Conservation (phyloP, 2,329 filamentous ascomycete species). For the Colletotrichum endophyticum region DNA sequence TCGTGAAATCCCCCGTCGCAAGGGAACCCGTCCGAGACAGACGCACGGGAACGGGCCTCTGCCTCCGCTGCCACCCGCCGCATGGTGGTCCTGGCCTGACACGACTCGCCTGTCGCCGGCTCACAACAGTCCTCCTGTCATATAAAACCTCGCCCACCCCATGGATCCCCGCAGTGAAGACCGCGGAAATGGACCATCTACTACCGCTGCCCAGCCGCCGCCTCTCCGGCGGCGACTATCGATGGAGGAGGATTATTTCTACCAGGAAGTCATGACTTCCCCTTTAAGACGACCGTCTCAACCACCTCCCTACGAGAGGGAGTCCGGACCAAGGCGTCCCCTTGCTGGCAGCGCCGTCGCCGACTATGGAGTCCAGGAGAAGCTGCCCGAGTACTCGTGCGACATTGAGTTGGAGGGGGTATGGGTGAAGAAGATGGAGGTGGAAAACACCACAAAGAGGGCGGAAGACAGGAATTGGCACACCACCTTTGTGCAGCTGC, state of each 20-base stretch:
- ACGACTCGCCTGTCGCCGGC: conserved; percentile 18
- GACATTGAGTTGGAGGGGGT: conserved; percentile 60
- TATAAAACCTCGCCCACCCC: conserved; percentile 22
- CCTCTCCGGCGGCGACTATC: conserved; percentile 52
- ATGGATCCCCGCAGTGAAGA: conserved; percentile 29
- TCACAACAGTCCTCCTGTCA: conserved; percentile 2
- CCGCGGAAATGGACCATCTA: conserved; percentile 25
- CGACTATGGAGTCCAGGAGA: conserved; percentile 34
- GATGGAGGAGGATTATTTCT: conserved; percentile 60
- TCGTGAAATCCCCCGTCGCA: conserved; percentile 16
- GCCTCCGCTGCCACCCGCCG: conserved; percentile 17
- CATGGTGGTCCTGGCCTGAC: conserved; percentile 20
- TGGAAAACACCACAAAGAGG: conserved; percentile 67
- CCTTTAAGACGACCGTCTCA: conserved; percentile 47
- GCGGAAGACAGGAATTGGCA: conserved; percentile 69
- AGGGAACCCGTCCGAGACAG: conserved; percentile 19
- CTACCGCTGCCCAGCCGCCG: conserved; percentile 37
- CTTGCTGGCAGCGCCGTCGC: conserved; percentile 12
- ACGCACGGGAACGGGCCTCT: conserved; percentile 21
- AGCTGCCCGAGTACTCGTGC: conserved; percentile 61
- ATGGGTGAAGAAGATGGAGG: conserved; percentile 69
- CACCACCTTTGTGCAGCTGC: conserved; percentile 65
- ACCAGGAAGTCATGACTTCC: conserved; percentile 55
- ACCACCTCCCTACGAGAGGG: conserved; percentile 50
- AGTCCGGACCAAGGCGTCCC: conserved; percentile 28